Evolutionary conservation across 75 land plant genomes (phyloP), one percentile per base, ranked within the genome.

Genomic region (Adiantum capillusveneris): DNA sequence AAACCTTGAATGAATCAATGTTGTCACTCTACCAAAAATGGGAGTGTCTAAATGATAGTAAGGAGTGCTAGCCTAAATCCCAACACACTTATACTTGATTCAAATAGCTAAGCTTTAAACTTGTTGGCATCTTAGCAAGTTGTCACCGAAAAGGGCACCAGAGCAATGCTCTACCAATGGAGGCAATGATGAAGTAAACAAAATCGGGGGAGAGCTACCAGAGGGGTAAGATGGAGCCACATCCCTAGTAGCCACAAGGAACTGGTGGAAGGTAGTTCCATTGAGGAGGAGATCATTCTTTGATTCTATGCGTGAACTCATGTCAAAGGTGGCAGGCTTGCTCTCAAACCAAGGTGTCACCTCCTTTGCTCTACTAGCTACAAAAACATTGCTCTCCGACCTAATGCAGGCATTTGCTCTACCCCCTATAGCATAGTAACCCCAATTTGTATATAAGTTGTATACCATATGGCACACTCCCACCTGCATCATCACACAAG

Each of bases 211-310:
- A 56, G 25, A 25, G 29, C 29, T 25, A 3, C 29, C 57, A 6
- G 57, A 26, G 2, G 57, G 57, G 12, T 49, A 85, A 25, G 82
- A 79, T 14, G 98, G 86, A 39, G 96, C 56, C 0, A 75, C 25
- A 25, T 85, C 65, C 5, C 67, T 18, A 19, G 83, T 75, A 2
- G 65, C 37, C 9, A 9, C 3, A 3, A 34, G 37, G 14, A 68
- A 74, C 30, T 78, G 73, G 18, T 78, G 77, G 53, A 78, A 65
- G 1, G 81, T 78, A 0, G 72, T 42, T 0, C 77, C 77, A 25
- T 73, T 67, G 44, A 68, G 53, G 19, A 71, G 60, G 16, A 74
- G 68, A 44, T 78, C 81, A 0, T 37, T 39, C 19, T 29, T 20
- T 37, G 78, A 74, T 6, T 58, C 20, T 0, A 78, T 78, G 27